Evolutionary conservation across 1,284 basidiomycete genomes (phyloP), one percentile per base, ranked within the genome.

Genomic region (Amylostereum areolatum): DNA sequence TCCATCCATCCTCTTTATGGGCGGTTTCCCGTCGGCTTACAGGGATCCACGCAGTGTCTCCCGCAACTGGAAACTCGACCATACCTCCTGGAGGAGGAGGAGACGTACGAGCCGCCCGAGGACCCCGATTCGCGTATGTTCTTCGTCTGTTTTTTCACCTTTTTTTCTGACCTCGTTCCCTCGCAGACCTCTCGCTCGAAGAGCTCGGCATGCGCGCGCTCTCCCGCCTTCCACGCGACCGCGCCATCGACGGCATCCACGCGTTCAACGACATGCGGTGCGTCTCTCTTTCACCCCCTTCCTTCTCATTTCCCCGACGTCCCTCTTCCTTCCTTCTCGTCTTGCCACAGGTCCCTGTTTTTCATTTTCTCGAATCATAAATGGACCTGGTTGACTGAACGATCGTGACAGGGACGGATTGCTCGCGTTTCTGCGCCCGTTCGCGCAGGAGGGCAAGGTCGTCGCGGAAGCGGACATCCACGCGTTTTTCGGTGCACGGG

Each of bases 181-280:
- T 33, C 29, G 24, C 35, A 86, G 85, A 77, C 30, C 67, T 87
- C 43, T 86, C 86, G 11, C 66, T 91, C 35, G 89, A 90, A 62
- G 85, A 89, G 59, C 74, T 91, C 3, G 88, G 89, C 7, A 74
- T 89, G 72, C 82, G 86, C 43, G 89, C 88, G 2, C 66, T 91
- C 10, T 69, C 75, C 45, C 71, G 75, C 42, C 62, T 90, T 29
- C 89, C 88, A 43, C 81, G 85, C 48, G 88, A 89, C 46, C 77
- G 73, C 44, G 85, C 86, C 2, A 77, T 91, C 50, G 84, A 91
- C 57, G 85, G 89, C 1, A 89, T 91, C 33, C 76, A 80, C 49
- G 88, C 85, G 2, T 90, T 87, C 66, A 89, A 89, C 57, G 70
- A 75, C 48, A 83, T 91, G 85, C 73, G 84, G 87, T 89, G 53